phyloP scores from a whole-genome alignment of 805 yeast genomes.

The Suhomyces sp. region DNA sequence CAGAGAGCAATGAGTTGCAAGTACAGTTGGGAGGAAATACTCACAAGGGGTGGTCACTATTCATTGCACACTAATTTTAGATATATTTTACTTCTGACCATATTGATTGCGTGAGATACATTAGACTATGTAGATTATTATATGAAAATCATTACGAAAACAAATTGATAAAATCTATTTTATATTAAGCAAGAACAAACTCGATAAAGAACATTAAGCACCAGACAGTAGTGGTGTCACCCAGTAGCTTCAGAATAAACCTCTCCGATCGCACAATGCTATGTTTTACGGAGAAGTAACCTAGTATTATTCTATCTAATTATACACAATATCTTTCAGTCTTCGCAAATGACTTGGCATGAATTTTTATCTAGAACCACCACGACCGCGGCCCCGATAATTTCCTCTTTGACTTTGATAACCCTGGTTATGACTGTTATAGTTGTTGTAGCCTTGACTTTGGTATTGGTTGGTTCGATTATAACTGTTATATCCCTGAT shows the following conservation, averaged over 20 bases:
- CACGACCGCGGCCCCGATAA: not conserved
- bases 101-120: not conserved
- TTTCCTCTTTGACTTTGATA: conserved; percentile 1
- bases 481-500: conserved; percentile 12
- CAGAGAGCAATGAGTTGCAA: conserved; percentile 10
- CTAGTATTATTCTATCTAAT: not conserved
- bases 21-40: conserved; percentile 18
- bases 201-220: too few relatives aligned
- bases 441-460: conserved; percentile 15
- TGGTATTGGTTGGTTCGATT: conserved; percentile 10
- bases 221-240: too few relatives aligned
- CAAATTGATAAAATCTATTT: not conserved
- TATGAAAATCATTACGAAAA: not conserved
- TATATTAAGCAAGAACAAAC: too few relatives aligned
- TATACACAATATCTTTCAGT: not conserved
- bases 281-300: not conserved
- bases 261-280: too few relatives aligned
- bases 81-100: not conserved
- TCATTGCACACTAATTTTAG: conserved; percentile 7
- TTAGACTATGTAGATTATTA: too few relatives aligned
- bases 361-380: not conserved
- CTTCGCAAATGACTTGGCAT: not conserved
- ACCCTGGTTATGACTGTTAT: conserved; percentile 6
- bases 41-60: conserved; percentile 21
- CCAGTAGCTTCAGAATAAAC: too few relatives aligned